These are phyloP conservation scores for Curvularia lunata DNA, from an alignment of 2,329 filamentous ascomycete genomes.

Conservation along the genomic window DNA sequence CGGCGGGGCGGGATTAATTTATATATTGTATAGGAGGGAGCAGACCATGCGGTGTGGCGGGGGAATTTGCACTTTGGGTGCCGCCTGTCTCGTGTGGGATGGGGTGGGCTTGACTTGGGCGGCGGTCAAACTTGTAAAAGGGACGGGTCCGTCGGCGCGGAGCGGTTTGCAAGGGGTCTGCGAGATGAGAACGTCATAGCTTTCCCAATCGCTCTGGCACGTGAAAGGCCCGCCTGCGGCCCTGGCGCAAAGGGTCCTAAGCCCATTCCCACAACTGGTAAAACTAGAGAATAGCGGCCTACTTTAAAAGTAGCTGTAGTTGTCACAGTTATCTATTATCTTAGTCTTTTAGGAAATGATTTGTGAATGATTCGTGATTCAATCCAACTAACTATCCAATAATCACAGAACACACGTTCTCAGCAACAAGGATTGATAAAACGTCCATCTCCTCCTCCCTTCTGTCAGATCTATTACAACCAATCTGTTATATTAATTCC, in stretches of 20 bases:
- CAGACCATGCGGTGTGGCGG: conserved; percentile 21
- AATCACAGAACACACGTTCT: too few species aligned
- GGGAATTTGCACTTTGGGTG: conserved; percentile 22
- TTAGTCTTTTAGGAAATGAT: too few species aligned
- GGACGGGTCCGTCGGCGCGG: conserved; percentile 27
- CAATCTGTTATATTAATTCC: too few species aligned
- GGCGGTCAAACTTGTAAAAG: conserved; percentile 22
- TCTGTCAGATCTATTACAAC: too few species aligned
- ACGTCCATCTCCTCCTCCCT: too few species aligned
- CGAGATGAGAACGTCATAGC: conserved; percentile 18
- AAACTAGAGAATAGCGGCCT: too few species aligned
- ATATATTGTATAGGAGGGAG: conserved; percentile 22
- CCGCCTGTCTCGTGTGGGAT: conserved; percentile 23
- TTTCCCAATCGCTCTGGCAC: conserved; percentile 18
- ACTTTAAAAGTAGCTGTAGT: too few species aligned
- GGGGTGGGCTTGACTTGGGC: conserved; percentile 14
- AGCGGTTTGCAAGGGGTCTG: conserved; percentile 8
- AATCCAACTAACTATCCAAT: too few species aligned
- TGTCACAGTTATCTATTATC: too few species aligned
- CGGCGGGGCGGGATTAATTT: conserved; percentile 33
- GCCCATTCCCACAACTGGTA: too few species aligned
- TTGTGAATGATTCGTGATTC: too few species aligned
- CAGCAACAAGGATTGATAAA: too few species aligned
- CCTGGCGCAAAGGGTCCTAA: neutral
- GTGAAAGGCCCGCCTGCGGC: conserved; percentile 14